These are phyloP conservation scores for Colletotrichum sp. DNA, from an alignment of 2,329 filamentous ascomycete species.

Conservation along the genomic window DNA sequence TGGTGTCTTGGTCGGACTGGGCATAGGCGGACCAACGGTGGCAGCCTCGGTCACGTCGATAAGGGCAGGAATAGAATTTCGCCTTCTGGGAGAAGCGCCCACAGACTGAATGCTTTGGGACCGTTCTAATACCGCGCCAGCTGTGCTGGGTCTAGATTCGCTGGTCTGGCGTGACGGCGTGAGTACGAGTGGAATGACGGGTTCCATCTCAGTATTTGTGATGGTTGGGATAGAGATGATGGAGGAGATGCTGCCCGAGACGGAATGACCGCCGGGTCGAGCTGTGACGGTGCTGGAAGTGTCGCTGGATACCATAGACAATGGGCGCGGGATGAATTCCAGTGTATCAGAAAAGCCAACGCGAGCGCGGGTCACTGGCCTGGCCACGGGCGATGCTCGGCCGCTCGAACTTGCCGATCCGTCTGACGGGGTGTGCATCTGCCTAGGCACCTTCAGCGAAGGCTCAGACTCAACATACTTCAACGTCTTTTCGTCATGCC, in stretches of 20 bases:
- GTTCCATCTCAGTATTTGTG: constrained; percentile 4
- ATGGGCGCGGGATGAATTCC: constrained; percentile 80
- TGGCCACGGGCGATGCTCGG: constrained; percentile 32
- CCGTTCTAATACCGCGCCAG: constrained; percentile 70
- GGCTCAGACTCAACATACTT: constrained; percentile 20
- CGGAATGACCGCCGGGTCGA: constrained; percentile 67
- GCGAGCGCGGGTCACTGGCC: constrained; percentile 56
- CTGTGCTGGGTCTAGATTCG: constrained; percentile 69
- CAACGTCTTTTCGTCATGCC: constrained; percentile 10
- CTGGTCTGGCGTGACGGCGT: constrained; percentile 44
- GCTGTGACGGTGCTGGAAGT: constrained; percentile 78
- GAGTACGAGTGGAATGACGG: constrained; percentile 33
- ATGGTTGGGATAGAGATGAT: constrained; percentile 64
- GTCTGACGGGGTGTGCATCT: constrained; percentile 8
- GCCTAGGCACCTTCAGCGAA: constrained; percentile 16
- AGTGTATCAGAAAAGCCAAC: constrained; percentile 86
- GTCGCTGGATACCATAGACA: constrained; percentile 85
- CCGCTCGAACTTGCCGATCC: constrained; percentile 19
- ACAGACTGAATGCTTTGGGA: constrained; percentile 39
- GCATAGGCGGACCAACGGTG: constrained; percentile 35
- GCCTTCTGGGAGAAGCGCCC: constrained; percentile 48
- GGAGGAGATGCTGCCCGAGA: constrained; percentile 81
- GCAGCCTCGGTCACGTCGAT: constrained; percentile 42
- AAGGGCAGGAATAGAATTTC: constrained; percentile 64
- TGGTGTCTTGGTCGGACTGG: constrained; percentile 54